phyloP scores from a whole-genome alignment of 208 protist genomes.

The Trypanosoma conorhini region DNA sequence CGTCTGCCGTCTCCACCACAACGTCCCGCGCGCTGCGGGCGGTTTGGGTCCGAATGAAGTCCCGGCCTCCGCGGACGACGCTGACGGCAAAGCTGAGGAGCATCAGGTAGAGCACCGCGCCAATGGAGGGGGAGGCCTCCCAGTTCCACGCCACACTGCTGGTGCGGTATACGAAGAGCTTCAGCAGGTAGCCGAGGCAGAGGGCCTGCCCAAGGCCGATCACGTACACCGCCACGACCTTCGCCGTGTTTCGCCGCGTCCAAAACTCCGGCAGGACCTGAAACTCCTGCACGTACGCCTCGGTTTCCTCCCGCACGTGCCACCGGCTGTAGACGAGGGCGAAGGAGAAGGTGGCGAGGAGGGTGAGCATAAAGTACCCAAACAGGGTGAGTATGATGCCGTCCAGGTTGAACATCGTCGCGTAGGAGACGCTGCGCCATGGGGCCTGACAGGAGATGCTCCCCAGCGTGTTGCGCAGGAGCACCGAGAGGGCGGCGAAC shows the following conservation, averaged over 20 bases:
- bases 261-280: slow-evolving; percentile 63
- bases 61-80: background rate
- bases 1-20: background rate
- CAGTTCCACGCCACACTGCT: slow-evolving; percentile 69
- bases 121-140: slow-evolving; percentile 70
- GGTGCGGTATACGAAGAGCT: slow-evolving; percentile 65
- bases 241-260: slow-evolving; percentile 38
- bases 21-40: background rate
- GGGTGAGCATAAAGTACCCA: slow-evolving; percentile 43
- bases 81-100: slow-evolving; percentile 21
- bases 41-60: background rate
- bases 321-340: slow-evolving; percentile 67
- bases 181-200: slow-evolving; percentile 58
- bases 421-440: slow-evolving; percentile 64
- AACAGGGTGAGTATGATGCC: slow-evolving; percentile 55
- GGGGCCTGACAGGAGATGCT: slow-evolving; percentile 55
- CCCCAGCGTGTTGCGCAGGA: slow-evolving; percentile 40
- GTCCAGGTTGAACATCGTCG: slow-evolving; percentile 55
- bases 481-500: slow-evolving; percentile 34
- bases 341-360: slow-evolving; percentile 47
- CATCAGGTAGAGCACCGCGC: slow-evolving; percentile 38
- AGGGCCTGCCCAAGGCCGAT: slow-evolving; percentile 49
- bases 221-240: slow-evolving; percentile 34
- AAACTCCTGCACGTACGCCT: slow-evolving; percentile 47
- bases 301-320: slow-evolving; percentile 48